These are phyloP conservation scores for Conidiobolus incongruus DNA, from an alignment of 371 early-diverging fungal genomes.

Conservation along the genomic window DNA sequence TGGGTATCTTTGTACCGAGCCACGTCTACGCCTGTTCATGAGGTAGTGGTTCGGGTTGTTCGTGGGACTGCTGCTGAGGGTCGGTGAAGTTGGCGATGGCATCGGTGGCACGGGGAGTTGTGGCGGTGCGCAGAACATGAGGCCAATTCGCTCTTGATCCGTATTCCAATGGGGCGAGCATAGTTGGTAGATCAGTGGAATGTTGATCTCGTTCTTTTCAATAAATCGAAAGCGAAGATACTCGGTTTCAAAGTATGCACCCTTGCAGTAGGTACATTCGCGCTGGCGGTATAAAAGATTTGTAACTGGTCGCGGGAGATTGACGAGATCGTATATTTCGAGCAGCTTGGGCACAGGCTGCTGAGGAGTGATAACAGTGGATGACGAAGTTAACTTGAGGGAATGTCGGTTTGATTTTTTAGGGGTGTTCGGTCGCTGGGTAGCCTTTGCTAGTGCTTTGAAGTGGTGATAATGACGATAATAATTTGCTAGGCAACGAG, in stretches of 20 bases:
- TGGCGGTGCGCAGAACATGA: conserved; percentile 25
- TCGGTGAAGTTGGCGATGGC: too few relatives aligned
- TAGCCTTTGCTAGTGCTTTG: not conserved
- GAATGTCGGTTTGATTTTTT: not conserved
- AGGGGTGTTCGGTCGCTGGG: not conserved
- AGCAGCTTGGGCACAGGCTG: conserved; percentile 44
- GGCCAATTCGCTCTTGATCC: conserved; percentile 31
- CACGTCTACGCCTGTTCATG: too few relatives aligned
- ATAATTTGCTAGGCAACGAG: not conserved
- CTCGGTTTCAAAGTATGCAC: conserved; percentile 60
- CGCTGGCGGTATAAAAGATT: conserved; percentile 34
- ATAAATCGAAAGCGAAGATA: conserved; percentile 32
- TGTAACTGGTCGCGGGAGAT: conserved; percentile 23
- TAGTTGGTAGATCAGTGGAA: conserved; percentile 46
- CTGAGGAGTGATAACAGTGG: conserved; percentile 32
- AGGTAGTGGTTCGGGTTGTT: too few relatives aligned
- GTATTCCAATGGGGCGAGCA: conserved; percentile 55
- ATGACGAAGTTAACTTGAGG: conserved; percentile 8
- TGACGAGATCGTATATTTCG: conserved; percentile 23
- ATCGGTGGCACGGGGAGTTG: conserved; percentile 3
- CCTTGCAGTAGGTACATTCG: conserved; percentile 61
- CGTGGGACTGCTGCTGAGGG: too few relatives aligned
- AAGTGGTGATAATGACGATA: not conserved
- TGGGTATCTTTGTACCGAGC: too few relatives aligned
- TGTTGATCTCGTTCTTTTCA: conserved; percentile 26